Evolutionary conservation across 202 grass and related monocot species (phyloP).

Genomic region (Panicum virgatum): DNA sequence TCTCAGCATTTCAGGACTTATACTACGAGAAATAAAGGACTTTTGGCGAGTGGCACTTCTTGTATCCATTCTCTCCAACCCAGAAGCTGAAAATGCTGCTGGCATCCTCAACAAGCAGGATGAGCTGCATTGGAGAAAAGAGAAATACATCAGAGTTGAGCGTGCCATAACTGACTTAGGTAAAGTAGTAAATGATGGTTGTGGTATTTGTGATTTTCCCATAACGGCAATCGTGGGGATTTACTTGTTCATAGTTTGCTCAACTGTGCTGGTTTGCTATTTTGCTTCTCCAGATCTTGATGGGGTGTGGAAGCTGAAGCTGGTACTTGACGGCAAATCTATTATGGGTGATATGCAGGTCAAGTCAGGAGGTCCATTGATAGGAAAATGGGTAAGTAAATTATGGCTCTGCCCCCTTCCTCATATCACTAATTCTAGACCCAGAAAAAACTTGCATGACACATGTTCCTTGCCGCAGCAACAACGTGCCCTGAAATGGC

Average conservation of each 20-base stretch:
- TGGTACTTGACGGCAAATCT: constrained; percentile 80
- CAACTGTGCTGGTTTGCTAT: not conserved
- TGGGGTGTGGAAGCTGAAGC: constrained; percentile 72
- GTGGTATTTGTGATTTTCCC: not conserved
- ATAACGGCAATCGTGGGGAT: not conserved
- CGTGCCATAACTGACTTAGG: constrained; percentile 64
- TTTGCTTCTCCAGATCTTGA: constrained; percentile 59
- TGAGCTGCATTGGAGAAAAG: constrained; percentile 49
- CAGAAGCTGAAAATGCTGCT: constrained; percentile 27
- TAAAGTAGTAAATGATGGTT: constrained; percentile 32
- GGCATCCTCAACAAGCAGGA: constrained; percentile 39
- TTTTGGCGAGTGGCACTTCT: constrained; percentile 84
- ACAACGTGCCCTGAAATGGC: constrained; percentile 84
- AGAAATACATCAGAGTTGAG: constrained; percentile 56
- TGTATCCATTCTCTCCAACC: constrained; percentile 51
- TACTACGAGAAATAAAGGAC: constrained; percentile 87
- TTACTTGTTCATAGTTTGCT: too few species aligned
- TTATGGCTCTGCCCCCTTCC: not conserved
- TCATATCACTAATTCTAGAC: not conserved
- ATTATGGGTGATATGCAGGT: constrained; percentile 83
- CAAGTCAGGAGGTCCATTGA: constrained; percentile 82
- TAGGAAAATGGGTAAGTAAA: constrained; percentile 89
- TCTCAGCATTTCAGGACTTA: constrained; percentile 58
- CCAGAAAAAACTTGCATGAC: not conserved
- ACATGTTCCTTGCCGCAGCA: constrained; percentile 52